These are phyloP conservation scores for Ascochyta viciae-villosae DNA, from an alignment of 2,329 filamentous ascomycete genomes.

Conservation along the genomic window DNA sequence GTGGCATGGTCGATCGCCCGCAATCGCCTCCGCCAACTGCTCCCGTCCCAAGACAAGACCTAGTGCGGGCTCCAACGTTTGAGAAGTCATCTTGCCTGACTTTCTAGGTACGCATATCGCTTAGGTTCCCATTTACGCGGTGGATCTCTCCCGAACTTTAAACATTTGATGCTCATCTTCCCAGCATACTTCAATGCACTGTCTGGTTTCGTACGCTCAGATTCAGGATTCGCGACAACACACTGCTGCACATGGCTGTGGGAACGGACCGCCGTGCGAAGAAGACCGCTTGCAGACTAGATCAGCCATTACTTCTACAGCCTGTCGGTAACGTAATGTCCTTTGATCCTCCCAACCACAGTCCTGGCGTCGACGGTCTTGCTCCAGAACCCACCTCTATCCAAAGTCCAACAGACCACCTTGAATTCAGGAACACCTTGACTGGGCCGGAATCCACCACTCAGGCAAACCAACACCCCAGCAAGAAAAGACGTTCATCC, in stretches of 20 bases:
- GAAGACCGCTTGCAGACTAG: slow-evolving; percentile 44
- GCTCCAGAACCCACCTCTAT: slow-evolving; percentile 31
- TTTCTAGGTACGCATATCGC: slow-evolving; percentile 38
- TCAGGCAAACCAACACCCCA: slow-evolving; percentile 33
- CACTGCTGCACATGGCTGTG: slow-evolving; percentile 49
- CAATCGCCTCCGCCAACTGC: slow-evolving; percentile 41
- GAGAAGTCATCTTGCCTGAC: slow-evolving; percentile 38
- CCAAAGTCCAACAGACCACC: slow-evolving; percentile 31
- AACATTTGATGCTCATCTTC: slow-evolving; percentile 39
- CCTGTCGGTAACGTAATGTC: slow-evolving; percentile 45
- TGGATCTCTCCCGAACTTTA: slow-evolving; percentile 32
- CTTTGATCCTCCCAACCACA: slow-evolving; percentile 40
- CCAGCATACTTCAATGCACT: slow-evolving; percentile 41
- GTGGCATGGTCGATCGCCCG: slow-evolving; percentile 45
- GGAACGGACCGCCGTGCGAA: slow-evolving; percentile 46
- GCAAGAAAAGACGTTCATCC: slow-evolving; percentile 48
- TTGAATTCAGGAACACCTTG: slow-evolving; percentile 28
- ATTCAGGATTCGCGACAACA: slow-evolving; percentile 37
- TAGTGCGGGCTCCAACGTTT: slow-evolving; percentile 49
- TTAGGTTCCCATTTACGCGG: slow-evolving; percentile 29
- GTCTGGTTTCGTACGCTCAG: slow-evolving; percentile 29
- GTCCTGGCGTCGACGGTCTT: slow-evolving; percentile 37
- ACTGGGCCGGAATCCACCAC: slow-evolving; percentile 25
- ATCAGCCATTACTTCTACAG: slow-evolving; percentile 43
- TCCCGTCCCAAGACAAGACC: slow-evolving; percentile 38